Evolutionary conservation across 1,284 basidiomycete species (phyloP).

Genomic region (Porodaedalea pini): DNA sequence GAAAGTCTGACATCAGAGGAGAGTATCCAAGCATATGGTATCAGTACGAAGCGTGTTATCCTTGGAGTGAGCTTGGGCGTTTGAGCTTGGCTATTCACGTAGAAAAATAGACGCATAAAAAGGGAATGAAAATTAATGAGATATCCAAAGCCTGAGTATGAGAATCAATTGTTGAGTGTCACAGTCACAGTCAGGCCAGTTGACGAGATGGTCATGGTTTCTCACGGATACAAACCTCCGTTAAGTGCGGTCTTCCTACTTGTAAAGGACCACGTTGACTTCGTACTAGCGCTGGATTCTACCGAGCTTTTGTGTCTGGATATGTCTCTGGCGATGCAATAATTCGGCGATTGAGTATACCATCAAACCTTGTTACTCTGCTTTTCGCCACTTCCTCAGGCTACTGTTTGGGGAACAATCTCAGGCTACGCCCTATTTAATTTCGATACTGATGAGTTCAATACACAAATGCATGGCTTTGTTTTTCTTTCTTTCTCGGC

Average conservation of each 20-base stretch:
- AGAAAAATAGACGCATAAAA: not conserved
- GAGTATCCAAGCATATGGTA: conserved; percentile 3
- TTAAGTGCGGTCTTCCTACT: too few relatives aligned
- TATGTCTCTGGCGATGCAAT: too few relatives aligned
- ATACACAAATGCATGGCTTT: not conserved
- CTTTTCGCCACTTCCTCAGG: not conserved
- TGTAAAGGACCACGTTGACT: too few relatives aligned
- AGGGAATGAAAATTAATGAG: not conserved
- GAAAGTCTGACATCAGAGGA: not conserved
- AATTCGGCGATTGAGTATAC: too few relatives aligned
- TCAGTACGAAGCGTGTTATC: not conserved
- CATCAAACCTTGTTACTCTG: too few relatives aligned
- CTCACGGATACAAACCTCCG: too few relatives aligned
- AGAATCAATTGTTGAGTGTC: too few relatives aligned
- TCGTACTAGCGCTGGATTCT: too few relatives aligned
- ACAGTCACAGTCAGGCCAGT: too few relatives aligned
- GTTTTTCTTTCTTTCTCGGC: not conserved
- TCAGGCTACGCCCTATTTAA: not conserved
- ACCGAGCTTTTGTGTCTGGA: too few relatives aligned
- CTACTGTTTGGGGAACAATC: not conserved
- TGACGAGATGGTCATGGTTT: too few relatives aligned
- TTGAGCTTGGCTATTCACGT: not conserved
- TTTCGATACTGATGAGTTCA: not conserved
- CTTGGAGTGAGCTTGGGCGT: not conserved
- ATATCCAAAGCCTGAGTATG: too few relatives aligned